These are phyloP conservation scores for Cephalotrichum gorgonifer DNA, from an alignment of 2,329 filamentous ascomycete genomes.

Conservation along the genomic window DNA sequence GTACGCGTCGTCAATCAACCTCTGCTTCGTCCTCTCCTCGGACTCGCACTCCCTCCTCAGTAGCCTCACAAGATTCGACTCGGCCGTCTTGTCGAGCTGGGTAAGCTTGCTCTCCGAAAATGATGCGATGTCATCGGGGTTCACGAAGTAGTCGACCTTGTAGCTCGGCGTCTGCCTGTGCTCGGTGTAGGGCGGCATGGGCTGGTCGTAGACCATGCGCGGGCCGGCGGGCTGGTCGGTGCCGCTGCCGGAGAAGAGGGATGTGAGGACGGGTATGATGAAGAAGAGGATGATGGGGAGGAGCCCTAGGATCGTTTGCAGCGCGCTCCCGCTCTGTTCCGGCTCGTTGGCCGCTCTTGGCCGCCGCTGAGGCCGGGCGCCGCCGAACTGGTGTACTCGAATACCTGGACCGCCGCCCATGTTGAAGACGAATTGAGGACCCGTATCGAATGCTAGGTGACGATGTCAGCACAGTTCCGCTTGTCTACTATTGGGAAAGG, in stretches of 20 bases:
- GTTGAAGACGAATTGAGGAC: constrained; percentile 91
- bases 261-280: constrained; percentile 72
- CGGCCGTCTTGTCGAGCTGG: constrained; percentile 68
- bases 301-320: constrained; percentile 59
- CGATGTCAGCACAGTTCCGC: constrained; percentile 13
- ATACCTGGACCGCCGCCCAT: constrained; percentile 85
- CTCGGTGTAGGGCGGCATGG: constrained; percentile 61
- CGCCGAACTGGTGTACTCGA: constrained; percentile 91
- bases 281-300: constrained; percentile 86
- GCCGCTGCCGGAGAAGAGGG: constrained; percentile 55
- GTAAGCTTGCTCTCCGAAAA: constrained; percentile 60
- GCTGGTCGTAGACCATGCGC: constrained; percentile 63
- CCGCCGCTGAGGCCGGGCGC: constrained; percentile 62
- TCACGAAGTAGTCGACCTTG: constrained; percentile 74
- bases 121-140: constrained; percentile 65
- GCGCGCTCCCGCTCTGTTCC: constrained; percentile 27
- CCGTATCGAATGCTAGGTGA: constrained; percentile 53
- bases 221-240: constrained; percentile 45
- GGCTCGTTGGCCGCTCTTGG: constrained; percentile 52
- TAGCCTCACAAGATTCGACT: constrained; percentile 58
- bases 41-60: constrained; percentile 63
- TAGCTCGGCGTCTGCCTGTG: constrained; percentile 61
- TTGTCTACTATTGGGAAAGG: not conserved
- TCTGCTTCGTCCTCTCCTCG: constrained; percentile 56
- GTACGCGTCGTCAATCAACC: constrained; percentile 65